Evolutionary conservation across 495 filamentous ascomycete genomes (phyloP).

Genomic region (Daldinia childiae): DNA sequence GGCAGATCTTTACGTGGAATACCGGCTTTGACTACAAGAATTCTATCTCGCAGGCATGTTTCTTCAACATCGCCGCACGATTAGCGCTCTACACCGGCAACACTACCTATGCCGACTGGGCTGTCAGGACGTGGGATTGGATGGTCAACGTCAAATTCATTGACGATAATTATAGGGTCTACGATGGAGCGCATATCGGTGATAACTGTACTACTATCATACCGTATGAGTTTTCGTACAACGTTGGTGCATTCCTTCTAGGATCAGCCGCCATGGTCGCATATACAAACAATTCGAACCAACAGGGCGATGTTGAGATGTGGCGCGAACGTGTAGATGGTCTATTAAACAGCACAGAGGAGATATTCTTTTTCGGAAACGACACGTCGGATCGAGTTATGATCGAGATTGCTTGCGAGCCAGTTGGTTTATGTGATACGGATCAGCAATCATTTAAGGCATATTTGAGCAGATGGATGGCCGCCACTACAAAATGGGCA

Average conservation of each 20-base stretch:
- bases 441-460: slow-evolving; percentile 80
- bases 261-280: slow-evolving; percentile 71
- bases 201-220: slow-evolving; percentile 61
- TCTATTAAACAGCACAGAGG: slow-evolving; percentile 61
- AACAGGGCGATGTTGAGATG: slow-evolving; percentile 59
- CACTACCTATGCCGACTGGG: slow-evolving; percentile 75
- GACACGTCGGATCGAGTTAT: slow-evolving; percentile 57
- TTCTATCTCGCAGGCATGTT: slow-evolving; percentile 71
- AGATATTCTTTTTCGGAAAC: slow-evolving; percentile 64
- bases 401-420: slow-evolving; percentile 79
- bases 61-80: slow-evolving; percentile 76
- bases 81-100: slow-evolving; percentile 78
- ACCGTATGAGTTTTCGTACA: slow-evolving; percentile 73
- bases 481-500: slow-evolving; percentile 73
- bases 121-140: slow-evolving; percentile 76
- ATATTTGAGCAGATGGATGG: slow-evolving; percentile 78
- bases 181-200: slow-evolving; percentile 64
- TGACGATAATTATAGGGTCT: slow-evolving; percentile 60
- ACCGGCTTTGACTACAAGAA: slow-evolving; percentile 83
- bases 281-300: slow-evolving; percentile 39
- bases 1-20: slow-evolving; percentile 83
- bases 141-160: slow-evolving; percentile 61
- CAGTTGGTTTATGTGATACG: slow-evolving; percentile 65
- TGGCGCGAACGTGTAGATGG: slow-evolving; percentile 65
- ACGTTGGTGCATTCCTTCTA: slow-evolving; percentile 72